phyloP scores from a whole-genome alignment of 768 basidiomycete species.

The Mycena crocata region DNA sequence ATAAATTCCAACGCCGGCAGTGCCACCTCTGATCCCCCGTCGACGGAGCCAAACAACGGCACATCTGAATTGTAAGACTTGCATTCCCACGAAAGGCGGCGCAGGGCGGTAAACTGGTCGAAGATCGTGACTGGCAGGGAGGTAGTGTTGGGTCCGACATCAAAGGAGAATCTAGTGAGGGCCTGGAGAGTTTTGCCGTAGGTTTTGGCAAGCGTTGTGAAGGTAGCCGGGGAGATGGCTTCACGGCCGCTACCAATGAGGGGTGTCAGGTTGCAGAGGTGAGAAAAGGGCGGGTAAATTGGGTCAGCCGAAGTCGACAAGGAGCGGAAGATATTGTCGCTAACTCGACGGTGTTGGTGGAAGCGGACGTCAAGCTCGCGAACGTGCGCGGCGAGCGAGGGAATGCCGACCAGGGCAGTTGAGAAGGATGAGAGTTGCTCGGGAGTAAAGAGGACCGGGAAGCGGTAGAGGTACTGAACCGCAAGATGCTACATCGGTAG shows the following conservation, averaged over 20 bases:
- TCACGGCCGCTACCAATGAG: background rate
- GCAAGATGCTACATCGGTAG: background rate
- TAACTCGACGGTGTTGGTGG: background rate
- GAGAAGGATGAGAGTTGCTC: background rate
- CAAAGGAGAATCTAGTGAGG: background rate
- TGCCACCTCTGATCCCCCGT: background rate
- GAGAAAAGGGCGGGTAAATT: too few relatives aligned
- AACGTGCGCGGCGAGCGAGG: background rate
- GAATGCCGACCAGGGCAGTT: background rate
- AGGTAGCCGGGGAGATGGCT: background rate
- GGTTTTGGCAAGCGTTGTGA: background rate
- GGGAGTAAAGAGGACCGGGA: background rate
- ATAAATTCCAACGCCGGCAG: conserved; percentile 1
- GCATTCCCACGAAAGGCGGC: background rate
- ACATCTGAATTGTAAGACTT: background rate
- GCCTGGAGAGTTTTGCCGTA: conserved; percentile 1
- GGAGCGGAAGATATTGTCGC: background rate
- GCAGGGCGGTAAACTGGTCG: background rate
- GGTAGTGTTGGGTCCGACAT: background rate
- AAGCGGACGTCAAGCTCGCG: background rate
- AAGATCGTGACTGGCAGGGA: background rate
- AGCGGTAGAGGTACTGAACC: background rate
- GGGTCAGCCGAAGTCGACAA: background rate
- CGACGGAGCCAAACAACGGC: background rate
- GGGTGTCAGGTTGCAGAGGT: background rate